Base-by-base conservation (phyloP, 148 eudicot genomes). In the Chenopodium formosanum region DNA sequence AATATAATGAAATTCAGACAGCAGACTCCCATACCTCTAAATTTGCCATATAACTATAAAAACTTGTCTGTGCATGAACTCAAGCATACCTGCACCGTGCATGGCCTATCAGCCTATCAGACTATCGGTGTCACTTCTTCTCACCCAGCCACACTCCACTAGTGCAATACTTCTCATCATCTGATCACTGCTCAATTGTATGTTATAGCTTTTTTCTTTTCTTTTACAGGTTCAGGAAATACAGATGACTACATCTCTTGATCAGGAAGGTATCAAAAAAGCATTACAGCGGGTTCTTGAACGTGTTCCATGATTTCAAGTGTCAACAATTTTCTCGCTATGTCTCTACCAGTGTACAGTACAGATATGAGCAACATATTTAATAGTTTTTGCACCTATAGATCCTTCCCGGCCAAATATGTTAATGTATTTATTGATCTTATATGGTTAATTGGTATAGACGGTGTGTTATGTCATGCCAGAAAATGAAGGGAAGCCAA, bases 251-350 rank as follows among this genome's bases (percentile, higher is more conserved):
- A 94, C 99, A 25, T 78, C 90, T 62, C 99, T 96, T 71, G 92
- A 92, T 85, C 99, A 92, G 84, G 98, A 94, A 70, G 99, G 99
- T 62, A 91, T 96, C 31, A 96, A 96, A 81, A 88, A 82, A 83
- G 98, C 99, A 23, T 79, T 94, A 80, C 98, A 92, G 82, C 88
- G 88, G 19, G 98, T 88, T 20, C 87, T 96, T 29, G 99, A 92
- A 72, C 98, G 99, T 34, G 87, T 96, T 31, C 98, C 97, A 12
- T 95, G 86, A 92, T 50, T 73, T 72, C 25, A 5, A 32, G 31
- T 60, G 25, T 37, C 29, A 5, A 9, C 37, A 19, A 19, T 40
- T 10, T 63, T 23, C 1, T 76, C 50, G 29, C 75, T 34, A 32
- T 50, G 70, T 56, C 17, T 56, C 9, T 76, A 73, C 52, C 60